Conservation (phyloP, 2,329 filamentous ascomycete genomes). For the Sclerotiophoma versabilis region DNA sequence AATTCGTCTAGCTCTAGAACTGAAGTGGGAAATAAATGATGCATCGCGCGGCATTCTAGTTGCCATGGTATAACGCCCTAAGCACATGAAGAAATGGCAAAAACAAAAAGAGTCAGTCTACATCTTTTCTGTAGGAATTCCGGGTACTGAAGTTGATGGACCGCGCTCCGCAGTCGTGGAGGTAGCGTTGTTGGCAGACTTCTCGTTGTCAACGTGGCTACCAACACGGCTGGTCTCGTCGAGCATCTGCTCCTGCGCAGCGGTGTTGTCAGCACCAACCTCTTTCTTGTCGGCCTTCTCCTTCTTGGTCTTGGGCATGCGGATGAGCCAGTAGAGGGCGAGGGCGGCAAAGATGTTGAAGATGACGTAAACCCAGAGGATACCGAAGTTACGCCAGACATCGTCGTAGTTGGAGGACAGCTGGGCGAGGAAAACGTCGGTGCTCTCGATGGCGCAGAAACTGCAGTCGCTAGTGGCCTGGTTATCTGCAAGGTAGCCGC, state of each 20-base stretch:
- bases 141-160: constrained; percentile 13
- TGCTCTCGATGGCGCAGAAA: constrained; percentile 49
- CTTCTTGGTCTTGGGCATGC: constrained; percentile 61
- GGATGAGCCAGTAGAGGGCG: constrained; percentile 61
- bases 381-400: constrained; percentile 63
- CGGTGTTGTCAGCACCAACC: constrained; percentile 3
- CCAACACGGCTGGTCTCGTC: constrained; percentile 16
- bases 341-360: constrained; percentile 61
- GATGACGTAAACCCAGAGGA: constrained; percentile 60
- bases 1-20: constrained; percentile 12
- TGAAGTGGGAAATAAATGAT: background rate
- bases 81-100: background rate
- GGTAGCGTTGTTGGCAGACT: constrained; percentile 12
- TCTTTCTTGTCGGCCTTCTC: constrained; percentile 35
- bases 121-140: constrained; percentile 24
- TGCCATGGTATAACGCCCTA: background rate
- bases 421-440: constrained; percentile 52
- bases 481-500: constrained; percentile 53
- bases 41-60: background rate
- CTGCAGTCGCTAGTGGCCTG: constrained; percentile 55
- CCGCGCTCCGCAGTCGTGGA: constrained; percentile 23
- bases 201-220: constrained; percentile 21
- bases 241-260: constrained; percentile 10
- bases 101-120: background rate
- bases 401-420: constrained; percentile 55